These are phyloP conservation scores for Paraconiothyrium sp. DNA, from an alignment of 2,329 filamentous ascomycete genomes.

Conservation along the genomic window DNA sequence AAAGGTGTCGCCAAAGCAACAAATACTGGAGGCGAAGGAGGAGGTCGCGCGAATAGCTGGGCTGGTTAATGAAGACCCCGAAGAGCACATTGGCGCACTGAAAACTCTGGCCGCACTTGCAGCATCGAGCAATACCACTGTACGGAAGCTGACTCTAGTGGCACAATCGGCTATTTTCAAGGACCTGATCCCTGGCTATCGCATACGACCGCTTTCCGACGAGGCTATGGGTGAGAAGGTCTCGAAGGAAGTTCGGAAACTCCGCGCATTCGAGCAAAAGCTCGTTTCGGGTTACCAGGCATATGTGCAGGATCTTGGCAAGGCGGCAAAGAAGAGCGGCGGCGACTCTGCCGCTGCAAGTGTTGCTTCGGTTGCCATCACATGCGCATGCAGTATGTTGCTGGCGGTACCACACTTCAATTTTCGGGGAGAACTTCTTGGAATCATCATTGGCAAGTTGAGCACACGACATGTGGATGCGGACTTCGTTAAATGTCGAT, in stretches of 20 bases:
- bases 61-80: conserved; percentile 88
- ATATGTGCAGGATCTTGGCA: conserved; percentile 80
- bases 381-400: conserved; percentile 84
- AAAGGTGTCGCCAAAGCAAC: conserved; percentile 76
- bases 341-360: conserved; percentile 49
- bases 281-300: conserved; percentile 84
- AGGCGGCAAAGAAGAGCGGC: conserved; percentile 69
- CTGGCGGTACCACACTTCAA: conserved; percentile 94
- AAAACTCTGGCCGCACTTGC: conserved; percentile 80
- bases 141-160: conserved; percentile 86
- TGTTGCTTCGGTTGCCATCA: conserved; percentile 79
- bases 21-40: conserved; percentile 88
- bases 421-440: conserved; percentile 86
- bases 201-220: conserved; percentile 84
- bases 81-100: conserved; percentile 85
- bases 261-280: conserved; percentile 87
- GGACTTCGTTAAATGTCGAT: conserved; percentile 79
- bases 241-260: conserved; percentile 87
- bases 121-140: conserved; percentile 72
- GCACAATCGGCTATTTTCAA: conserved; percentile 93
- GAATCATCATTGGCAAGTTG: conserved; percentile 85
- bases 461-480: conserved; percentile 75
- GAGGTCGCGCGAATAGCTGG: conserved; percentile 86
- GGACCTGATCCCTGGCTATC: conserved; percentile 94
- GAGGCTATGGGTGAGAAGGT: conserved; percentile 80